Base-by-base conservation (phyloP, 2,329 filamentous ascomycete genomes). In the Cladophialophora immunda region DNA sequence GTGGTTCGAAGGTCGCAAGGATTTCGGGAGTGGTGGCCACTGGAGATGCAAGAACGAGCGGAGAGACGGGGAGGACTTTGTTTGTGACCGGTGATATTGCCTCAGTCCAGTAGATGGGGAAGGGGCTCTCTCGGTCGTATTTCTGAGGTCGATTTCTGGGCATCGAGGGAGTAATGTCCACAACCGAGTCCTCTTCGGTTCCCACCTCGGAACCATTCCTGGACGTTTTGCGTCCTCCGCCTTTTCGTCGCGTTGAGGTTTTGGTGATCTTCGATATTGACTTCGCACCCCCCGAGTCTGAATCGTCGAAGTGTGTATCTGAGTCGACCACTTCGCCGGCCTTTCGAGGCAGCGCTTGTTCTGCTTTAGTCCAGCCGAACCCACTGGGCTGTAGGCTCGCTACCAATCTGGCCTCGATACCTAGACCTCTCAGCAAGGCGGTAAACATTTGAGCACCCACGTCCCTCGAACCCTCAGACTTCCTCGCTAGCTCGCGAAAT, bases 61-160 rank as follows among this genome's bases (percentile, higher is more conserved):
- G 85, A 65, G 97, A 94, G 2, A 97, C 90, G 0, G 93, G 85
- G 8, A 95, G 85, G 64, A 91, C 93, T 57, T 88, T 92, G 62
- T 92, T 87, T 0, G 92, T 94, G 3, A 92, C 84, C 1, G 93
- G 91, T 0, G 94, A 97, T 1, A 95, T 83, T 2, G 92, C 90
- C 77, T 99, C 95, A 0, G 91, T 91, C 95, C 95, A 99, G 77
- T 98, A 98, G 58, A 92, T 90, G 0, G 95, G 94, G 71, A 90
- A 95, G 2, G 89, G 87, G 30, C 97, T 83, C 71, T 97, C 93
- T 22, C 85, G 83, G 72, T 97, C 93, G 73, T 90, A 92, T 62
- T 84, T 83, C 30, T 69, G 54, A 38, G 69, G 65, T 66, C 83
- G 84, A 57, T 74, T 76, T 6, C 72, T 73, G 45, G 77, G 79